Conservation (phyloP, 169 alveolate genomes). For the Cryptosporidium bovis region DNA sequence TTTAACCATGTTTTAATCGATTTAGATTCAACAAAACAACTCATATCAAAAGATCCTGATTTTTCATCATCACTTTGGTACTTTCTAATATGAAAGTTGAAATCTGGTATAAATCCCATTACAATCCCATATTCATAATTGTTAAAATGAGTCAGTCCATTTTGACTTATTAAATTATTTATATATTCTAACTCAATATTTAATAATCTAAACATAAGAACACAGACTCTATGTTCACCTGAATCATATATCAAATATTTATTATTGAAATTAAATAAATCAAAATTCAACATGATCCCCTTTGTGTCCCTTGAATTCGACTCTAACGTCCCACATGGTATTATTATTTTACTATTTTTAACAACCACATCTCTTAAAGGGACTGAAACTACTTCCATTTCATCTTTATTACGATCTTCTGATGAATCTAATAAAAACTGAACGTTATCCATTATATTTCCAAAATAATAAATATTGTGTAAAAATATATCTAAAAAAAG, state of each 20-base stretch:
- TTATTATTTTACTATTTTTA: slow-evolving; percentile 21
- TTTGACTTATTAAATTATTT: not conserved
- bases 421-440: slow-evolving; percentile 4
- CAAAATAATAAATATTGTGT: slow-evolving; percentile 55
- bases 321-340: slow-evolving; percentile 30
- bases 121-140: too few relatives aligned
- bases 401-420: not conserved
- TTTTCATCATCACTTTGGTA: not conserved
- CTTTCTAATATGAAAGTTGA: slow-evolving; percentile 52
- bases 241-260: slow-evolving; percentile 7
- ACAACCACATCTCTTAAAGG: slow-evolving; percentile 22
- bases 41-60: slow-evolving; percentile 32
- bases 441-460: slow-evolving; percentile 25
- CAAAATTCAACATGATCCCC: slow-evolving; percentile 6
- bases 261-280: slow-evolving; percentile 38
- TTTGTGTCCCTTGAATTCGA: not conserved
- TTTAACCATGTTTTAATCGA: not conserved
- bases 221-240: not conserved
- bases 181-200: slow-evolving; percentile 1
- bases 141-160: not conserved
- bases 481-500: slow-evolving; percentile 42
- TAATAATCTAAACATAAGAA: slow-evolving; percentile 13
- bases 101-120: slow-evolving; percentile 31
- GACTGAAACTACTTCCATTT: not conserved
- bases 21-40: slow-evolving; percentile 46